phyloP scores from a whole-genome alignment of 257 asterid species.

The Solanum piurae region DNA sequence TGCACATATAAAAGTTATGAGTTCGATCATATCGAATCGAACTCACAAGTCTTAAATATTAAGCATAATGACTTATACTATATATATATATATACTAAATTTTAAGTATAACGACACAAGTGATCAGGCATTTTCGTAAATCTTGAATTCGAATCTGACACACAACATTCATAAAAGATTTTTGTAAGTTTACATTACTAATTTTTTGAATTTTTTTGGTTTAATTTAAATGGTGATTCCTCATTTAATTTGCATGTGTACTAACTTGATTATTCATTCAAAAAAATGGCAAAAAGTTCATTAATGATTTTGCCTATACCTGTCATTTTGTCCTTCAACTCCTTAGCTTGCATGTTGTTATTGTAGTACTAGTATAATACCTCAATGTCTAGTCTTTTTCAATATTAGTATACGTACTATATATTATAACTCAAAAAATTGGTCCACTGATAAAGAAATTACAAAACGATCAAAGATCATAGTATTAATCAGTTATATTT shows the following conservation, averaged over 20 bases:
- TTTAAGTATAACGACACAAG: not conserved
- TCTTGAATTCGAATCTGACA: fast-evolving
- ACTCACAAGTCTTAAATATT: not conserved
- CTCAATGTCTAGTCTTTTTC: not conserved
- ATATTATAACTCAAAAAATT: not conserved
- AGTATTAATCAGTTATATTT: not conserved
- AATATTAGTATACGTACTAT: not conserved
- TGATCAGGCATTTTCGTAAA: fast-evolving
- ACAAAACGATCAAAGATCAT: not conserved
- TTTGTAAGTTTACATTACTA: not conserved
- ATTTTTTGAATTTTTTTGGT: not conserved
- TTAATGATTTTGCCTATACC: not conserved
- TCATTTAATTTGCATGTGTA: not conserved
- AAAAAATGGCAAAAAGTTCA: not conserved
- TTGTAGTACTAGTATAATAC: not conserved
- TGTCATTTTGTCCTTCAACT: not conserved
- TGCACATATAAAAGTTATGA: not conserved
- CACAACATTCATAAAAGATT: not conserved
- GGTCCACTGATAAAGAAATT: not conserved
- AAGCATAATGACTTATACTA: not conserved
- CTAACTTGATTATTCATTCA: not conserved
- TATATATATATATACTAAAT: not conserved
- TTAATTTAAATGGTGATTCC: not conserved
- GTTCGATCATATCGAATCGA: not conserved
- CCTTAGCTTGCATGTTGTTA: not conserved